Evolutionary conservation across 352 stramenopile genomes (phyloP), one percentile per base, ranked within the genome.

Genomic region (Globisporangium rhizosaccharum): DNA sequence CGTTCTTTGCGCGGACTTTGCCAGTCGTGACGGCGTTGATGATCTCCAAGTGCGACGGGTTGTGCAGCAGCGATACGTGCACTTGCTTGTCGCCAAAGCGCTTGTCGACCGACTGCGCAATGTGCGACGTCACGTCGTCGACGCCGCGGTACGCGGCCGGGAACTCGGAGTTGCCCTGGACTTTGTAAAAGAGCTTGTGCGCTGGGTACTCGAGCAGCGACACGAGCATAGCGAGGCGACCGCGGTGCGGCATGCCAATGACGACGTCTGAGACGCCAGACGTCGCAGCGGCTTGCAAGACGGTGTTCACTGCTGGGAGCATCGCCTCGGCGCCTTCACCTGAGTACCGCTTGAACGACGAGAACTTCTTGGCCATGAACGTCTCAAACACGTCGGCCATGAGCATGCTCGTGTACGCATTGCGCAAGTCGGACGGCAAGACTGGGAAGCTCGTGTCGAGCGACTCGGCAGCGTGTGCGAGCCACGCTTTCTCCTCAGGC

Each of bases 31-130:
- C 84, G 8, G 85, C 68, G 53, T 95, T 95, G 68, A 95, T 94
- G 52, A 92, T 91, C 77, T 95, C 87, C 47, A 96, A 61, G 56
- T 96, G 87, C 20, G 81, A 94, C 41, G 87, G 86, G 45, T 96
- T 96, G 67, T 91, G 82, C 30, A 94, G 64, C 33, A 96, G 65
- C 26, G 85, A 94, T n/a, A 95, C 80, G 62, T 89, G 82, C 49
- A 96, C 72, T 18, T 65, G 51, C 30, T 70, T 66, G 55, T 68
- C 71, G 15, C 70, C 71, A 44, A 78, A 92, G 49, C 69, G 76
- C 62, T 90, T 88, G 65, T 92, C 76, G 18, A 88, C 46, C 0
- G 76, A 85, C 46, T 79, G 79, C 50, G 85, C 87, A 66, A 96
- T 89, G 70, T 96, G 87, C 11, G 82, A 94, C 42, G 79, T 87